Percentiles rank a stretch among this genome's conserved stretches.
Evolutionary conservation across 1,284 basidiomycete genomes (phyloP).

Genomic region (Mycena sp.): DNA sequence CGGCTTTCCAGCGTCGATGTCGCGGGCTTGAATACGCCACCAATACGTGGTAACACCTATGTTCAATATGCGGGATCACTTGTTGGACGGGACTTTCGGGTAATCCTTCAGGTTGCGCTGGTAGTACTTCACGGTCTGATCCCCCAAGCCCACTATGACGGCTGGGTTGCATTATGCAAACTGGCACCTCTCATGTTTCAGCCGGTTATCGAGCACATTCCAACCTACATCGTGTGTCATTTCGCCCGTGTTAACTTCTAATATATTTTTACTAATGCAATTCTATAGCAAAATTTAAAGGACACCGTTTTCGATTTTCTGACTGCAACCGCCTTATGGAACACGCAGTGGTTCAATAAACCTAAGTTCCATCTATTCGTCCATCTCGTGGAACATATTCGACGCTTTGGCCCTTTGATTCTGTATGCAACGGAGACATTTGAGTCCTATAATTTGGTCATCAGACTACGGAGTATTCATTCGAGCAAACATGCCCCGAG

Average conservation of each 20-base stretch:
- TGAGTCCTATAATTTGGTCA: conserved; percentile 8
- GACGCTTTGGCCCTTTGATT: conserved; percentile 3
- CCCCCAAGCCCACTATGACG: conserved; percentile 19
- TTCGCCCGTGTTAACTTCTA: neutral
- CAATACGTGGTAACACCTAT: conserved; percentile 34
- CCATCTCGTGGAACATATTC: neutral
- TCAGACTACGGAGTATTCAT: conserved; percentile 14
- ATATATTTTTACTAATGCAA: too few relatives aligned
- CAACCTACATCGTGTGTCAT: neutral
- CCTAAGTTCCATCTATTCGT: conserved; percentile 18
- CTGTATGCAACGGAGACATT: conserved; percentile 9
- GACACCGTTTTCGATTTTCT: conserved; percentile 8
- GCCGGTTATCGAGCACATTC: neutral
- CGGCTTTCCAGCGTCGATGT: conserved; percentile 29
- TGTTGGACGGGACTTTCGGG: conserved; percentile 42
- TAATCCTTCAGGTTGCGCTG: conserved; percentile 39
- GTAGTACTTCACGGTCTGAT: conserved; percentile 39
- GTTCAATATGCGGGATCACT: conserved; percentile 43
- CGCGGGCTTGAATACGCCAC: conserved; percentile 30
- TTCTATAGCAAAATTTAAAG: neutral
- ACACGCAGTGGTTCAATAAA: conserved; percentile 20
- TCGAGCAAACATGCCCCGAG: conserved; percentile 19
- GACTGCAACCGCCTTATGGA: neutral
- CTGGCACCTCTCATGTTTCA: neutral
- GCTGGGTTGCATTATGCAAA: conserved; percentile 38